Conservation (phyloP, 345 rosid genomes). For the Linum lewisii region DNA sequence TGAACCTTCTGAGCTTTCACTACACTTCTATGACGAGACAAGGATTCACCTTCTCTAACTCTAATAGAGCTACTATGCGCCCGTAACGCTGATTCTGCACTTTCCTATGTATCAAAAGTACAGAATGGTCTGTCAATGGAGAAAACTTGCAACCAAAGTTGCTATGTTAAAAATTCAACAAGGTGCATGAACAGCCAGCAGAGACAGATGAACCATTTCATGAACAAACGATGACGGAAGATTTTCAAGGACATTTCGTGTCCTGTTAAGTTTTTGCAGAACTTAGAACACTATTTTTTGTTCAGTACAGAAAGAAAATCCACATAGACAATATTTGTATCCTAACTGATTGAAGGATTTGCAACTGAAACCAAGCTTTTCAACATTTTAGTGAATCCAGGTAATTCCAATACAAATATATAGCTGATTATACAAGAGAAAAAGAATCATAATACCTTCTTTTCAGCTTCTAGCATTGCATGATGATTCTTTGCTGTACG, state of each 20-base stretch:
- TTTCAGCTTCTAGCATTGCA: conserved; percentile 71
- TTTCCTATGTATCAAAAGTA: conserved; percentile 43
- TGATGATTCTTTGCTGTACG: conserved; percentile 62
- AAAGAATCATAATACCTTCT: conserved; percentile 46
- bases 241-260: too few relatives aligned
- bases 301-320: too few relatives aligned
- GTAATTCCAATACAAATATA: not conserved
- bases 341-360: too few relatives aligned
- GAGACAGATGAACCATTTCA: not conserved
- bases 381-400: not conserved
- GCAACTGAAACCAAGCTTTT: not conserved
- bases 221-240: too few relatives aligned
- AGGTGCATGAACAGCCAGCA: not conserved
- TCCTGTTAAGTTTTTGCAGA: too few relatives aligned
- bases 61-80: conserved; percentile 86
- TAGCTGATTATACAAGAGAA: too few relatives aligned
- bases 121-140: not conserved
- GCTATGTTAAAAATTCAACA: too few relatives aligned
- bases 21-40: conserved; percentile 40
- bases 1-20: conserved; percentile 44
- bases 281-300: too few relatives aligned
- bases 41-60: conserved; percentile 35
- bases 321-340: too few relatives aligned
- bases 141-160: too few relatives aligned
- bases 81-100: conserved; percentile 76